phyloP scores from a whole-genome alignment of 163 green algal genomes.

The Chlamydomonas reinhardtii region DNA sequence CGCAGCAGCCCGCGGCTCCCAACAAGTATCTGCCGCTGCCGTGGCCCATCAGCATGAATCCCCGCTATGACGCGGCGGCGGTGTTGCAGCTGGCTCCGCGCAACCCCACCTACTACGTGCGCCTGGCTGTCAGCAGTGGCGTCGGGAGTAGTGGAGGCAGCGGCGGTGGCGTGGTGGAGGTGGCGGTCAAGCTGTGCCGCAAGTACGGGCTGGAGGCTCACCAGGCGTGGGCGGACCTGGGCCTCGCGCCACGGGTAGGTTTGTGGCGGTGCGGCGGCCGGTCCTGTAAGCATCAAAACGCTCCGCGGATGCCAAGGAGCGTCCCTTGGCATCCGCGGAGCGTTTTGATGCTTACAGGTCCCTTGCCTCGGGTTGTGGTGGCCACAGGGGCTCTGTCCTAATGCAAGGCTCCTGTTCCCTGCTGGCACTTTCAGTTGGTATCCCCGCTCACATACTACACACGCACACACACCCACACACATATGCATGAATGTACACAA shows the following conservation, averaged over 20 bases:
- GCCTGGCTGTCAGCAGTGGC: background rate
- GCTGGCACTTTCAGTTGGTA: too few relatives aligned
- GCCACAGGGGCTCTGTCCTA: too few relatives aligned
- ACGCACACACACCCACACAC: too few relatives aligned
- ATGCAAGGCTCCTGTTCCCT: too few relatives aligned
- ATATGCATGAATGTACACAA: too few relatives aligned
- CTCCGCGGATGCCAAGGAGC: too few relatives aligned
- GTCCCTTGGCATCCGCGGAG: too few relatives aligned
- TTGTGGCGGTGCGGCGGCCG: background rate
- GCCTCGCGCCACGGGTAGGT: background rate
- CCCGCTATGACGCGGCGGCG: background rate
- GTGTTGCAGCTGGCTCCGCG: background rate
- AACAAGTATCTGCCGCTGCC: background rate
- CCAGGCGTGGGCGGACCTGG: slow-evolving; percentile 1
- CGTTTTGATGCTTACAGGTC: too few relatives aligned
- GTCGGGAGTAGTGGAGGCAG: background rate
- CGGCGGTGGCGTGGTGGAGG: background rate
- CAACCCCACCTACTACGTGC: background rate
- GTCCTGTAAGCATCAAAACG: too few relatives aligned
- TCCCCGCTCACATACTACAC: too few relatives aligned
- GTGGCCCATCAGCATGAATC: background rate
- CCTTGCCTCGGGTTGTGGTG: too few relatives aligned
- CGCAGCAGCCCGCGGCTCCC: background rate
- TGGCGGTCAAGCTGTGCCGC: background rate
- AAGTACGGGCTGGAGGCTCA: background rate